Percentiles rank a stretch among this genome's conserved stretches.
Evolutionary conservation across 805 yeast genomes (phyloP).

Genomic region (Starmerella sirachaensis): DNA sequence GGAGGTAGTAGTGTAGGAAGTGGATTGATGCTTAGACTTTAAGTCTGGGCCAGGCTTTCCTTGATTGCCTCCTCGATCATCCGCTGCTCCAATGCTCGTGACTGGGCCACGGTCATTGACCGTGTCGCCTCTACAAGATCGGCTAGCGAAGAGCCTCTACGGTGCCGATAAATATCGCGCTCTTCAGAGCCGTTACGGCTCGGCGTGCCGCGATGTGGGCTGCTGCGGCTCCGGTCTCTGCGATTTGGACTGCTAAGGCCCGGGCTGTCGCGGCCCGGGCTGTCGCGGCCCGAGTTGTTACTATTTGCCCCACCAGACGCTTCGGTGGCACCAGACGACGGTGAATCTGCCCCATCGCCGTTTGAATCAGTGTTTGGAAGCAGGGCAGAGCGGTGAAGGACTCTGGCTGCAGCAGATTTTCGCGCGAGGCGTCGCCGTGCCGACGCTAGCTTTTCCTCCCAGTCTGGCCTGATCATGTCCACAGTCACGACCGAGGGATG

Average conservation of each 20-base stretch:
- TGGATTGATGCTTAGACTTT: not conserved
- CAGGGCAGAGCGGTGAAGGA: constrained; percentile 78
- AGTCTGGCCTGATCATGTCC: constrained; percentile 81
- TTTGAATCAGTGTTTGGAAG: constrained; percentile 29
- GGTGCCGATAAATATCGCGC: not conserved
- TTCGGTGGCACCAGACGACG: too few relatives aligned
- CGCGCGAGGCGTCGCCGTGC: constrained; percentile 73
- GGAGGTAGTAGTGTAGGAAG: too few relatives aligned
- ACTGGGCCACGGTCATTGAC: constrained; percentile 15
- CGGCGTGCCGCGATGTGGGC: not conserved
- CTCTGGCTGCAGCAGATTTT: constrained; percentile 86
- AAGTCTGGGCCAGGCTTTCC: constrained; percentile 17
- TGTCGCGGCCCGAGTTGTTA: too few relatives aligned
- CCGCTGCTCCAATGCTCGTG: constrained; percentile 20
- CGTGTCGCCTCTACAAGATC: constrained; percentile 13
- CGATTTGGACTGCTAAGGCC: not conserved
- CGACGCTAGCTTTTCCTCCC: constrained; percentile 63
- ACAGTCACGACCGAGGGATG: constrained; percentile 64
- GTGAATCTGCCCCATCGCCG: not conserved
- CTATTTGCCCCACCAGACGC: too few relatives aligned
- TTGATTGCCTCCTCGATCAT: constrained; percentile 23
- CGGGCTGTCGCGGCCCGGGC: not conserved
- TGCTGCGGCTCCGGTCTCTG: too few relatives aligned
- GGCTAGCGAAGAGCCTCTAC: constrained; percentile 4
- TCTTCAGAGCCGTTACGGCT: not conserved